Evolutionary conservation across 805 yeast species (phyloP).

Genomic region (Monosporozyma aerobia): DNA sequence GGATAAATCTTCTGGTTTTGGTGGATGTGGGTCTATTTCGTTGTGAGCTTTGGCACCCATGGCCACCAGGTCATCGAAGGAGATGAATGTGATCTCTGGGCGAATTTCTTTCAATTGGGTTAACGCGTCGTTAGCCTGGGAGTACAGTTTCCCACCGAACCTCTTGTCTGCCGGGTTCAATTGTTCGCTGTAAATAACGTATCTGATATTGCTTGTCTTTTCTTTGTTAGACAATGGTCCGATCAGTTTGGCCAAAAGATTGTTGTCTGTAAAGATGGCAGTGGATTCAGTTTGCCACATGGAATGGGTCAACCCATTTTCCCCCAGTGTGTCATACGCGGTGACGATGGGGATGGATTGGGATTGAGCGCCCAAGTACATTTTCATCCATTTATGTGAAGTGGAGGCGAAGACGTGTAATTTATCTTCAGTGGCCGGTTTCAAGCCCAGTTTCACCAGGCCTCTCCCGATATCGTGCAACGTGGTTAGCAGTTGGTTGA

Average conservation of each 20-base stretch:
- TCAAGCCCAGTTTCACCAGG: slow-evolving; percentile 59
- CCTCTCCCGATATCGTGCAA: slow-evolving; percentile 63
- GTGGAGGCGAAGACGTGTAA: slow-evolving; percentile 85
- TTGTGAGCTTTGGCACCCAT: slow-evolving; percentile 48
- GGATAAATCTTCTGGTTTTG: slow-evolving; percentile 42
- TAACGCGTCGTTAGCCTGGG: slow-evolving; percentile 48
- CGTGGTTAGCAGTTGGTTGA: slow-evolving; percentile 42
- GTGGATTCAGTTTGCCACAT: slow-evolving; percentile 69
- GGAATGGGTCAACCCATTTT: slow-evolving; percentile 78
- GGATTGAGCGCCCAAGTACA: slow-evolving; percentile 66
- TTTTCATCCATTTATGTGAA: slow-evolving; percentile 86
- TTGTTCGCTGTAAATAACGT: slow-evolving; percentile 60
- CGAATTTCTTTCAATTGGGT: slow-evolving; percentile 49
- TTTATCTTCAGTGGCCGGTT: slow-evolving; percentile 37
- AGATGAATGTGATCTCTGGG: slow-evolving; percentile 64
- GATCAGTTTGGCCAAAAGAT: slow-evolving; percentile 54
- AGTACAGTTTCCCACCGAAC: slow-evolving; percentile 49
- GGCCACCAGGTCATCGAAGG: slow-evolving; percentile 55
- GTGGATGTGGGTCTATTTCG: slow-evolving; percentile 33
- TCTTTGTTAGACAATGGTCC: slow-evolving; percentile 48
- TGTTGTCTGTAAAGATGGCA: slow-evolving; percentile 79
- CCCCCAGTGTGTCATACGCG: slow-evolving; percentile 95
- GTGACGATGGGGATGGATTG: slow-evolving; percentile 84
- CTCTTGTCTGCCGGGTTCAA: slow-evolving; percentile 55
- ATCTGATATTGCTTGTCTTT: slow-evolving; percentile 51